Percentiles rank a stretch among this genome's conserved stretches.
Evolutionary conservation across 768 basidiomycete species (phyloP).

Genomic region (Amanita inopinata): DNA sequence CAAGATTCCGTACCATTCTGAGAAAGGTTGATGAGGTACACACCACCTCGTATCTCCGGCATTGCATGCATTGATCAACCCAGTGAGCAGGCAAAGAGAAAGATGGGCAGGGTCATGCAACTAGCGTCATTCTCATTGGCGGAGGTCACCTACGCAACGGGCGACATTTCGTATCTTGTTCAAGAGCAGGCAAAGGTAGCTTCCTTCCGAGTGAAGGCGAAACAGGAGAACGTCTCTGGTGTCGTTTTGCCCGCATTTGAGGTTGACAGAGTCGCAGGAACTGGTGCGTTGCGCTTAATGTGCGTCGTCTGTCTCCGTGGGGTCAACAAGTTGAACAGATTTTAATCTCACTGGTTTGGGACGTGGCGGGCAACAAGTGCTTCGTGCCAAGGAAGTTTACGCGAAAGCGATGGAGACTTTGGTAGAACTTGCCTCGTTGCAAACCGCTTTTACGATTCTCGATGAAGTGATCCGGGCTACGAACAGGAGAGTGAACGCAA

Average conservation of each 20-base stretch:
- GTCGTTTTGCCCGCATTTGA: slow-evolving; percentile 95
- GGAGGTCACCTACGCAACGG: slow-evolving; percentile 95
- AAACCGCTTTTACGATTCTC: slow-evolving; percentile 96
- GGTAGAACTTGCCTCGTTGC: slow-evolving; percentile 91
- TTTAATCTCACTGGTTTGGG: slow-evolving; percentile 97
- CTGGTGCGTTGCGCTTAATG: slow-evolving; percentile 38
- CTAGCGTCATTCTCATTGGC: slow-evolving; percentile 98
- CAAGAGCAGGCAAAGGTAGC: slow-evolving; percentile 93
- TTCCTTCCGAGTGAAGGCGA: slow-evolving; percentile 86
- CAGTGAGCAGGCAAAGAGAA: slow-evolving; percentile 77
- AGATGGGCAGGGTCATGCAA: slow-evolving; percentile 99
- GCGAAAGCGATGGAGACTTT: slow-evolving; percentile 96
- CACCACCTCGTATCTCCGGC: slow-evolving; percentile 1
- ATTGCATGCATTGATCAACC: slow-evolving; percentile 16
- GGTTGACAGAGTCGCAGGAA: slow-evolving; percentile 75
- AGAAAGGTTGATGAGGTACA: slow-evolving; percentile 94
- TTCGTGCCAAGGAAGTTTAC: slow-evolving; percentile 93
- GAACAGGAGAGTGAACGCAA: slow-evolving; percentile 96
- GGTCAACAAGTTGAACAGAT: slow-evolving; percentile 35
- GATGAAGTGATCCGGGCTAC: slow-evolving; percentile 99
- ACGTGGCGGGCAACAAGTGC: slow-evolving; percentile 92
- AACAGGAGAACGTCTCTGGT: slow-evolving; percentile 97
- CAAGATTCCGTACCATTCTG: slow-evolving; percentile 88
- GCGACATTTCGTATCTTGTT: slow-evolving; percentile 95
- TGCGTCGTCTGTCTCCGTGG: background rate